phyloP scores from a whole-genome alignment of 2,329 filamentous ascomycete species.

The Xylariaceae sp. region DNA sequence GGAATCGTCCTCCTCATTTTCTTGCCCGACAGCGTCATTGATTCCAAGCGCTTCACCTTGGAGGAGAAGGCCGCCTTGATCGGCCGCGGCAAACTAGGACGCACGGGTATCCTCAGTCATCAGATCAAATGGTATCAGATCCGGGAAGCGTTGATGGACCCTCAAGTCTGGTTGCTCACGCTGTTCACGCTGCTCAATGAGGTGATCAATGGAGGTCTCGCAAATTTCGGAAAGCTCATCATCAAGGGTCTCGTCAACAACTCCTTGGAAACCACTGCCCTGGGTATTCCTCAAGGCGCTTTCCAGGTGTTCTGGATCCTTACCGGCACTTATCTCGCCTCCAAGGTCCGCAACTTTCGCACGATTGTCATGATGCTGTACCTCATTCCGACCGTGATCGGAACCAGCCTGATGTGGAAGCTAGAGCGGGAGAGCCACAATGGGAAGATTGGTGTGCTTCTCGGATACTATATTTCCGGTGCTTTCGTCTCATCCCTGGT shows the following conservation, averaged over 20 bases:
- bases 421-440: constrained; percentile 28
- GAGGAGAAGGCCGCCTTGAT: constrained; percentile 41
- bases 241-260: constrained; percentile 44
- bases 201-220: constrained; percentile 47
- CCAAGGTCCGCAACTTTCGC: constrained; percentile 43
- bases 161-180: constrained; percentile 41
- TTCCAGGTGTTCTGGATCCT: constrained; percentile 52
- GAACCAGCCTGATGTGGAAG: constrained; percentile 46
- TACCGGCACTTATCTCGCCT: constrained; percentile 46
- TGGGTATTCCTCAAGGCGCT: constrained; percentile 51
- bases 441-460: constrained; percentile 39
- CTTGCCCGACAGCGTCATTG: constrained; percentile 39
- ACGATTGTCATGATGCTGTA: constrained; percentile 50
- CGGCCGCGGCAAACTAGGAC: constrained; percentile 30
- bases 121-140: constrained; percentile 45
- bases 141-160: constrained; percentile 39
- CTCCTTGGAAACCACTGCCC: constrained; percentile 42
- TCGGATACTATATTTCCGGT: constrained; percentile 47
- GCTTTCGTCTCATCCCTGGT: constrained; percentile 48
- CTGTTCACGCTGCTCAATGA: constrained; percentile 48
- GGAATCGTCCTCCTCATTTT: constrained; percentile 33
- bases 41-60: constrained; percentile 35
- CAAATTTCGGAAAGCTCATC: constrained; percentile 53
- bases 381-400: constrained; percentile 46
- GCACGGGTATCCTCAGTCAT: constrained; percentile 42